Evolutionary conservation across 2,329 filamentous ascomycete genomes (phyloP).

Genomic region (Akanthomyces lecanii): DNA sequence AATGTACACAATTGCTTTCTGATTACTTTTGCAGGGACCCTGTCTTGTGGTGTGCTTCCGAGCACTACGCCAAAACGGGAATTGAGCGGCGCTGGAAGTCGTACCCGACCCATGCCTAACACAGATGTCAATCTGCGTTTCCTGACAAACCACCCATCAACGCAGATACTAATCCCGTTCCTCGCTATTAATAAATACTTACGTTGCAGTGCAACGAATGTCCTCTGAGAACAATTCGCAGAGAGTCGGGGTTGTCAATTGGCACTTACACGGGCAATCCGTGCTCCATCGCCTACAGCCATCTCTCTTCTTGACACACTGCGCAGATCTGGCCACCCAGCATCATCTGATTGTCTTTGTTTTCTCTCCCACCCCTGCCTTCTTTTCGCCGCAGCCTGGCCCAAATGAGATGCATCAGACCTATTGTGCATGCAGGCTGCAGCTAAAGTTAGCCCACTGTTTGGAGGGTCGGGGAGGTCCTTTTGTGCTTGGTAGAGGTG

Average conservation of each 20-base stretch:
- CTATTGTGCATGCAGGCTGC: neutral
- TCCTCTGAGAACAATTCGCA: neutral
- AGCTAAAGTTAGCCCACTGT: neutral
- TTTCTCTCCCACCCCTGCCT: neutral
- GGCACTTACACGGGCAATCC: neutral
- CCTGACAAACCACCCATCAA: neutral
- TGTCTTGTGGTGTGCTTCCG: neutral
- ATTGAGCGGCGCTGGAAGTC: neutral
- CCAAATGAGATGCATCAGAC: neutral
- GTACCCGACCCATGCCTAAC: constrained; percentile 6
- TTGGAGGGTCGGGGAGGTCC: neutral
- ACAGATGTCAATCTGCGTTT: constrained; percentile 2
- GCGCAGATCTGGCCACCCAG: neutral
- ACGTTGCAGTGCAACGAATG: too few species aligned
- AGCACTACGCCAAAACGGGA: neutral
- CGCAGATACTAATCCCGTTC: too few species aligned
- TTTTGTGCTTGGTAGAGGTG: neutral
- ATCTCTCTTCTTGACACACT: neutral
- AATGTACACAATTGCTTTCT: too few species aligned
- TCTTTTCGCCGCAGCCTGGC: neutral
- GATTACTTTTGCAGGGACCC: too few species aligned
- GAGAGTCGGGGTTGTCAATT: neutral
- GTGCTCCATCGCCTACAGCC: neutral
- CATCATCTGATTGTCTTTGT: neutral
- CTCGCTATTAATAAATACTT: too few species aligned